phyloP scores from a whole-genome alignment of 352 stramenopile species.

The Thraustochytrium striatum region DNA sequence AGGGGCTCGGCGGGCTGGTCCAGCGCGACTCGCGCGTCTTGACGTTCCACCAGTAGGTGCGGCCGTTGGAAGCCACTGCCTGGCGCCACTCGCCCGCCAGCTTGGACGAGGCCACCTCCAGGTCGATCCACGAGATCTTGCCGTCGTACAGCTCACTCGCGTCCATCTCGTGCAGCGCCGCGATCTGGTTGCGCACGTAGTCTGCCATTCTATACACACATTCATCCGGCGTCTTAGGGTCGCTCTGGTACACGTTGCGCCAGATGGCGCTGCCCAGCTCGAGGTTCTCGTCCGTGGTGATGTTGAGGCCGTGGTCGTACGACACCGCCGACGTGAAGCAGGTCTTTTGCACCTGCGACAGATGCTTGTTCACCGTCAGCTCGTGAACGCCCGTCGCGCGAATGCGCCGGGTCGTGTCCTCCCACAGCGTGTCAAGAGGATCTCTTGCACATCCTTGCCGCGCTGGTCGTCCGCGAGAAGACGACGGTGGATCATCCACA shows the following conservation, averaged over 20 bases:
- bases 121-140: constrained; percentile 34
- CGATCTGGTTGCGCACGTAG: constrained; percentile 39
- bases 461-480: constrained; percentile 64
- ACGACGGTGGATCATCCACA: constrained; percentile 92
- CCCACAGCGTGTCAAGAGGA: constrained; percentile 92
- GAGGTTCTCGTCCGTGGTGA: constrained; percentile 58
- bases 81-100: constrained; percentile 17
- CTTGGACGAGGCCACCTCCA: not conserved
- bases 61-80: constrained; percentile 1
- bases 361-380: constrained; percentile 90
- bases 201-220: constrained; percentile 34
- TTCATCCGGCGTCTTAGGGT: constrained; percentile 7
- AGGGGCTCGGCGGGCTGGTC: not conserved
- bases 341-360: constrained; percentile 89
- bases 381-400: constrained; percentile 84
- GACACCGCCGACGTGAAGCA: constrained; percentile 88
- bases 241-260: constrained; percentile 46
- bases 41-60: constrained; percentile 44
- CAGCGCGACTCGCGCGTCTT: constrained; percentile 22
- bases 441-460: constrained; percentile 64
- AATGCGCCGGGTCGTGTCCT: constrained; percentile 87
- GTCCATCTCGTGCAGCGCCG: not conserved
- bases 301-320: constrained; percentile 75
- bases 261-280: constrained; percentile 53
- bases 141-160: not conserved